Percentiles rank a stretch among this genome's conserved stretches.
These are phyloP conservation scores for Brassica incana DNA, from an alignment of 345 rosid genomes.

Conservation along the genomic window DNA sequence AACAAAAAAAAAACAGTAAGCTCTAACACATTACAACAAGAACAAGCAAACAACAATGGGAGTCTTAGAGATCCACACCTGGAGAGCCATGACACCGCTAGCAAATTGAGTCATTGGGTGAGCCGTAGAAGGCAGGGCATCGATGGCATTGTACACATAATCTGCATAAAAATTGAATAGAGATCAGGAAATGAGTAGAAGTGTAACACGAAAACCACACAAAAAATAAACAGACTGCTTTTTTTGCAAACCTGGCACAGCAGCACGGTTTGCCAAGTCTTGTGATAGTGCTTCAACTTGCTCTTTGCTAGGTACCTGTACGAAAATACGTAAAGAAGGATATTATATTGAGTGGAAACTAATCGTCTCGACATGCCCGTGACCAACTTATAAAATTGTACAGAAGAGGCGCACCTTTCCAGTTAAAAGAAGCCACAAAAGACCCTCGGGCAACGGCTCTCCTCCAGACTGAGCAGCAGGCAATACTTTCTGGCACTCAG, in stretches of 20 bases:
- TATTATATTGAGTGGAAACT: background rate
- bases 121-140: slow-evolving; percentile 83
- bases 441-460: slow-evolving; percentile 97
- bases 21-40: background rate
- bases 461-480: slow-evolving; percentile 89
- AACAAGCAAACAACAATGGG: background rate
- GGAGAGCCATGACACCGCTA: slow-evolving; percentile 99
- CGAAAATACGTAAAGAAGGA: slow-evolving; percentile 6
- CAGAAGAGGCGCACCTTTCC: slow-evolving; percentile 68
- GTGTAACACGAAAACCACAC: slow-evolving; percentile 5
- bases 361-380: slow-evolving; percentile 2
- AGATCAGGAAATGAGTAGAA: slow-evolving; percentile 1
- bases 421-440: slow-evolving; percentile 96
- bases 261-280: slow-evolving; percentile 76
- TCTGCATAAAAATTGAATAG: slow-evolving; percentile 47
- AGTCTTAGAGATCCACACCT: slow-evolving; percentile 51
- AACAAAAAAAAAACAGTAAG: background rate
- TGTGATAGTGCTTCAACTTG: slow-evolving; percentile 84
- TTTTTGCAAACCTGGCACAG: slow-evolving; percentile 70
- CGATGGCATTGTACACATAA: slow-evolving; percentile 85
- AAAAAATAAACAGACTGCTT: background rate
- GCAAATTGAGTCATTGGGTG: slow-evolving; percentile 99
- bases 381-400: slow-evolving; percentile 8
- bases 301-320: slow-evolving; percentile 76
- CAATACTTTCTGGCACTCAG: slow-evolving; percentile 91